Conservation (phyloP, 1,284 basidiomycete genomes). For the Microstroma glucosiphilum region DNA sequence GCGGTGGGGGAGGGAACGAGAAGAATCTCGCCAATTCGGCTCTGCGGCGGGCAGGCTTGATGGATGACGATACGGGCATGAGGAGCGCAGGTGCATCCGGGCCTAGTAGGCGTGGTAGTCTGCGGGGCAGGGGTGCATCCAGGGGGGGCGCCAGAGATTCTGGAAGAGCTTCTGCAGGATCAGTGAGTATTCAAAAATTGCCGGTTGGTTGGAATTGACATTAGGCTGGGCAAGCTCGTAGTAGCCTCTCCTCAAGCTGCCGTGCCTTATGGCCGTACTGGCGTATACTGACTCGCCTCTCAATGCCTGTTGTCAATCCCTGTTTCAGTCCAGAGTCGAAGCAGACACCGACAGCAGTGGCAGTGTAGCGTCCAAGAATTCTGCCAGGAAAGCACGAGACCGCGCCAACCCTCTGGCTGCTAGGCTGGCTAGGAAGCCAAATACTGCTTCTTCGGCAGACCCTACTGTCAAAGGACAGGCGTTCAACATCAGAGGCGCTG, state of each 20-base stretch:
- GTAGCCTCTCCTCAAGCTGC: too few relatives aligned
- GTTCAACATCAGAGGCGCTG: constrained; percentile 16
- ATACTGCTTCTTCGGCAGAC: background rate
- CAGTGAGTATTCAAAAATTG: background rate
- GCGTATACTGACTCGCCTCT: too few relatives aligned
- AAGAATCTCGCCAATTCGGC: constrained; percentile 8
- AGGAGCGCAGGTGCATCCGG: constrained; percentile 12
- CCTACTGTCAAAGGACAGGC: constrained; percentile 12
- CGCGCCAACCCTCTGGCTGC: constrained; percentile 20
- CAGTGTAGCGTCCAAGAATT: too few relatives aligned
- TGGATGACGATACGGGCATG: constrained; percentile 21
- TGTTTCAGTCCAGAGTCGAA: too few relatives aligned
- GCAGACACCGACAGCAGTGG: too few relatives aligned
- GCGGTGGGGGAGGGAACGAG: background rate
- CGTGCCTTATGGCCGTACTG: too few relatives aligned
- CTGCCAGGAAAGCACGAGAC: constrained; percentile 16
- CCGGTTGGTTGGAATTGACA: too few relatives aligned
- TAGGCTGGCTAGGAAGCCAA: background rate
- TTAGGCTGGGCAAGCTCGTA: too few relatives aligned
- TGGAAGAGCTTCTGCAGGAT: background rate
- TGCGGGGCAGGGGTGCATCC: too few relatives aligned
- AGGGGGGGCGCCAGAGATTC: constrained; percentile 4
- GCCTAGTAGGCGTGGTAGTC: constrained; percentile 4
- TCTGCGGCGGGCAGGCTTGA: constrained; percentile 14
- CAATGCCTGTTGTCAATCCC: too few relatives aligned